These are phyloP conservation scores for Camellia granthamiana DNA, from an alignment of 148 eudicot species.

Conservation along the genomic window DNA sequence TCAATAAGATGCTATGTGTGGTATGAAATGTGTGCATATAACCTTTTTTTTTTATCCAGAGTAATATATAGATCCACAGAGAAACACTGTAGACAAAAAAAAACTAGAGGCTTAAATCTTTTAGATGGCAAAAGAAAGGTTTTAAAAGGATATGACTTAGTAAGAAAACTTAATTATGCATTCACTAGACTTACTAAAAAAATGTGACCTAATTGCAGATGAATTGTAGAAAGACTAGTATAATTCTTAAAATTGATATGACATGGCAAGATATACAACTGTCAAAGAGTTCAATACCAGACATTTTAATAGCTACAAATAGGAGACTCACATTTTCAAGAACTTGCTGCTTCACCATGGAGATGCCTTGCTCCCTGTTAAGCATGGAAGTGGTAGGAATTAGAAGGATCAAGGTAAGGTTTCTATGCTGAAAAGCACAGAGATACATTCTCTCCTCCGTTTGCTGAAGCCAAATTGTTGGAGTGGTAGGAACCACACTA, in stretches of 20 bases:
- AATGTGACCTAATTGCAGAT: neutral
- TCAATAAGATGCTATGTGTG: too few relatives aligned
- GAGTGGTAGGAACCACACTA: slow-evolving; percentile 34
- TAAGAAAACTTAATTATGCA: neutral
- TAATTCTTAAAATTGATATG: neutral
- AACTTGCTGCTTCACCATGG: slow-evolving; percentile 73
- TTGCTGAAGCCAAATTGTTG: slow-evolving; percentile 72
- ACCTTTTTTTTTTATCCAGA: neutral
- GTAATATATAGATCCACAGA: neutral
- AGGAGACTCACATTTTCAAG: slow-evolving; percentile 72
- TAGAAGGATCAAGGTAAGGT: slow-evolving; percentile 71
- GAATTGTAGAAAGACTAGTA: neutral
- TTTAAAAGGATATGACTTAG: neutral
- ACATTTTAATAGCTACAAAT: neutral
- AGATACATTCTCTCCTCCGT: slow-evolving; percentile 78
- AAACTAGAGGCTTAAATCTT: neutral
- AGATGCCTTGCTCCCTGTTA: slow-evolving; percentile 65
- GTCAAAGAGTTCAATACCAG: neutral
- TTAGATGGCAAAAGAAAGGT: neutral
- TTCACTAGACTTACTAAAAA: neutral
- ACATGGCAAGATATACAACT: neutral
- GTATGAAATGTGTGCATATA: too few relatives aligned
- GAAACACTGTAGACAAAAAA: neutral
- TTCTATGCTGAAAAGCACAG: slow-evolving; percentile 73
- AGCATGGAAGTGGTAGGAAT: slow-evolving; percentile 61